These are phyloP conservation scores for Argentina anserina DNA, from an alignment of 306 rosid species.

Conservation along the genomic window DNA sequence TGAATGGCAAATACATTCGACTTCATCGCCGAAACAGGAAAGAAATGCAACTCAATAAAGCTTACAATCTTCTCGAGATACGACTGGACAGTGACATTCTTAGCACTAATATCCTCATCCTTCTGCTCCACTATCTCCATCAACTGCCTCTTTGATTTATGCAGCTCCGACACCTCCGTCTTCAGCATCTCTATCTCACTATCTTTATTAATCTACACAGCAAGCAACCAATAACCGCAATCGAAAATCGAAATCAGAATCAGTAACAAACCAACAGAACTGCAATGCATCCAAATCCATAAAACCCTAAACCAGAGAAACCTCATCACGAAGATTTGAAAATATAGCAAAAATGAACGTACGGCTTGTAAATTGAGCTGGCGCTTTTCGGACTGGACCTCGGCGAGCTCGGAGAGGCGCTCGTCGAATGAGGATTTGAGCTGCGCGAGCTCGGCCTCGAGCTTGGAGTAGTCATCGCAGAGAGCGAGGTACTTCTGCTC, in stretches of 20 bases:
- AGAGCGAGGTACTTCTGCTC: slow-evolving; percentile 89
- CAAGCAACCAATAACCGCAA: not conserved
- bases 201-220: slow-evolving; percentile 79
- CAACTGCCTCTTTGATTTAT: slow-evolving; percentile 81
- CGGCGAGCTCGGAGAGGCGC: slow-evolving; percentile 47
- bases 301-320: slow-evolving; percentile 2
- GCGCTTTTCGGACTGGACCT: slow-evolving; percentile 55
- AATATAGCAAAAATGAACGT: slow-evolving; percentile 7
- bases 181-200: slow-evolving; percentile 76
- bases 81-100: slow-evolving; percentile 62
- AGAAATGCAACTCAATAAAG: slow-evolving; percentile 4
- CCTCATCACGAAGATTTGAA: not conserved
- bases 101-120: slow-evolving; percentile 70
- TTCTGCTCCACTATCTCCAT: slow-evolving; percentile 63
- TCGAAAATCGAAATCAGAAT: not conserved
- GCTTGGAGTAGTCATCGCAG: slow-evolving; percentile 69
- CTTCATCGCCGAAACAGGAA: not conserved
- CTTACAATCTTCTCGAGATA: slow-evolving; percentile 93
- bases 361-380: slow-evolving; percentile 58
- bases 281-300: not conserved
- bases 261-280: not conserved
- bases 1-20: not conserved
- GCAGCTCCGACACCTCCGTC: slow-evolving; percentile 68
- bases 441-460: slow-evolving; percentile 51
- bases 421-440: slow-evolving; percentile 69